Conservation (phyloP, 1,284 basidiomycete genomes). For the Apiotrichum laibachii region DNA sequence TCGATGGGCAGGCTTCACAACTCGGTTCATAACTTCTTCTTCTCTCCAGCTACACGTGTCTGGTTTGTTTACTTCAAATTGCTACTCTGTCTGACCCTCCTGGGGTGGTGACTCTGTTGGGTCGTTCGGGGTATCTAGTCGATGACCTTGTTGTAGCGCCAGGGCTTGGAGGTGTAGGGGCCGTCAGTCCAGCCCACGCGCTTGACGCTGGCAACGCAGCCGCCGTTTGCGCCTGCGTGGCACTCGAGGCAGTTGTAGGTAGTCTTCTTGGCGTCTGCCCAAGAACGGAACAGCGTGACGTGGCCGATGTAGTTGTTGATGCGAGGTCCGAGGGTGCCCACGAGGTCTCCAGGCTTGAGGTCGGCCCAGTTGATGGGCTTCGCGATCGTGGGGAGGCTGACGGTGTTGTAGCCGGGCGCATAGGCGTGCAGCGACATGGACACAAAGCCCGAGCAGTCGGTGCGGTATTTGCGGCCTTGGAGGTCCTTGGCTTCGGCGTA, state of each 20-base stretch:
- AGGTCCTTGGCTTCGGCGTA: not conserved
- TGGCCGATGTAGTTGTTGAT: not conserved
- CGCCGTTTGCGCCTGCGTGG: not conserved
- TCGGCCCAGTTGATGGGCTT: not conserved
- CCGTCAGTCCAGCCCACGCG: not conserved
- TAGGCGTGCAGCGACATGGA: not conserved
- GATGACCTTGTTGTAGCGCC: not conserved
- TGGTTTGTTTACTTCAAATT: too few species aligned
- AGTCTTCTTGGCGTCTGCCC: not conserved
- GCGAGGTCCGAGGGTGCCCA: not conserved
- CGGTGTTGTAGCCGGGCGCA: not conserved
- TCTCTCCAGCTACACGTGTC: too few species aligned
- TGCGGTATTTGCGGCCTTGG: not conserved
- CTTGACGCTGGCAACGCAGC: not conserved
- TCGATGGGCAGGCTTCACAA: too few species aligned
- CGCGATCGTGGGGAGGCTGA: not conserved
- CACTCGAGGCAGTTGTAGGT: not conserved
- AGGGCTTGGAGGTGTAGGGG: not conserved
- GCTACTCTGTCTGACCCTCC: too few species aligned
- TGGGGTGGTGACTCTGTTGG: too few species aligned
- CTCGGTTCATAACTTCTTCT: too few species aligned
- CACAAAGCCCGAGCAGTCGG: not conserved
- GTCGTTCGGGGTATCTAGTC: too few species aligned
- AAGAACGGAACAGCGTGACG: conserved; percentile 1
- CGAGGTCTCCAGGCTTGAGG: conserved; percentile 1